Base-by-base conservation (phyloP, 345 rosid species). In the Populus alba region DNA sequence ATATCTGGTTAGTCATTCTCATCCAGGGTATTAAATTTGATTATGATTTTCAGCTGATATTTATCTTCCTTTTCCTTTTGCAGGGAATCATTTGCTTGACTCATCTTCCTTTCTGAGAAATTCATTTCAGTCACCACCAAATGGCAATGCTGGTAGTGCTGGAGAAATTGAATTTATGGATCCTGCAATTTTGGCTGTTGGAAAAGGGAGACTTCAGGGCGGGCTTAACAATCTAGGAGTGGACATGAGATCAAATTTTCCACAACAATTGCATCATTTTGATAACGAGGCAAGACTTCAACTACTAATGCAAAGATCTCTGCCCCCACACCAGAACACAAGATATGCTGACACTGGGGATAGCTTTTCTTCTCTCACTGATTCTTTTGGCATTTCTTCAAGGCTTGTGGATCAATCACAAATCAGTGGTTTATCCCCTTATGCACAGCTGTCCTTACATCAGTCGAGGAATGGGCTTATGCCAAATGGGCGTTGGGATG, bases 151-250 rank as follows among this genome's bases (percentile, higher is more conserved):
- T 70, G 85, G 87, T 69, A 66, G 81, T 67, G 71, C 84, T 25
- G 89, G 82, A 20, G 96, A 95, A 78, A 82, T 95, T 75, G 99
- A 92, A 80, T 92, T 95, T 78, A 87, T 92, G 79, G 98, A 93
- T 87, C 97, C 98, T 76, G 98, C 98, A 71, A 93, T 95, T 81
- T 86, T 95, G 85, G 98, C 97, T 12, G 99, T 93, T 83, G 99
- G 97, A 71, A 89, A 88, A 83, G 97, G 93, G 80, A 90, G 90
- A 77, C 81, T 81, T 77, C 91, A 87, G 45, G 85, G 89, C 47
- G 94, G 86, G 73, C 85, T 85, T 75, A 86, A 77, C 80, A 87
- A 71, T 70, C 75, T 86, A 35, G 91, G 89, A 15, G 77, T 93
- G 33, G 96, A 92, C 84, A 67, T 87, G 81, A 88, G 92, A 75